phyloP scores from a whole-genome alignment of 495 filamentous ascomycete species.

The Amorphotheca resinae region DNA sequence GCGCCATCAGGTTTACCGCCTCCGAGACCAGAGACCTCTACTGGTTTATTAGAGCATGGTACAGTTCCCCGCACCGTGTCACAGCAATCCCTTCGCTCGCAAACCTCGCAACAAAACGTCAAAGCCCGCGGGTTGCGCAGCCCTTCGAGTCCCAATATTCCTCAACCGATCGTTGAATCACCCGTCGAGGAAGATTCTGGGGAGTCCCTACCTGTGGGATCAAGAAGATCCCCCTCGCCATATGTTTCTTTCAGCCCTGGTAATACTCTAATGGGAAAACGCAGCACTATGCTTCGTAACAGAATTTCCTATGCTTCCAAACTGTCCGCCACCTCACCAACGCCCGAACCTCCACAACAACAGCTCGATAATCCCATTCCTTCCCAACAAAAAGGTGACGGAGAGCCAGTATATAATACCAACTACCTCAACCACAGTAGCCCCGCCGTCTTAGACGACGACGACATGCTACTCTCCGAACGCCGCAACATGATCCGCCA shows the following conservation, averaged over 20 bases:
- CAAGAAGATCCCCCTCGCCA: too few relatives aligned
- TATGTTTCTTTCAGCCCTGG: conserved; percentile 16
- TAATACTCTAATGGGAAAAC: conserved; percentile 48
- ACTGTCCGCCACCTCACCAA: conserved; percentile 18
- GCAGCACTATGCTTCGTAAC: conserved; percentile 45
- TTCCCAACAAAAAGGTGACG: conserved; percentile 12
- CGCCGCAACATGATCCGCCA: conserved; percentile 45
- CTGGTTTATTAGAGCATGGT: too few relatives aligned
- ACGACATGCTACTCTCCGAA: conserved; percentile 64
- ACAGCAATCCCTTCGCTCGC: conserved; percentile 15
- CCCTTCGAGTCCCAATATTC: conserved; percentile 31
- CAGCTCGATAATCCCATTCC: conserved; percentile 1
- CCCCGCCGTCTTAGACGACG: conserved; percentile 31
- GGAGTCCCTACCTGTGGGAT: conserved; percentile 13
- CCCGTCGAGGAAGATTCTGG: conserved; percentile 28
- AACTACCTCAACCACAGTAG: conserved; percentile 4
- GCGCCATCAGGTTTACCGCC: neutral
- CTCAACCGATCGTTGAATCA: conserved; percentile 27
- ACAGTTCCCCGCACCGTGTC: conserved; percentile 5
- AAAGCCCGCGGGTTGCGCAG: conserved; percentile 25
- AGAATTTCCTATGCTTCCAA: conserved; percentile 25
- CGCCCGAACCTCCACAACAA: conserved; percentile 10
- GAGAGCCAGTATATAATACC: conserved; percentile 14
- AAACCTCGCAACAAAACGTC: conserved; percentile 1
- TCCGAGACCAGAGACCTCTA: neutral